A percentile compares a stretch with the other conserved stretches of the same genome.
phyloP scores from a whole-genome alignment of 2,329 filamentous ascomycete species.

The Ophidiomyces ophidiicola region DNA sequence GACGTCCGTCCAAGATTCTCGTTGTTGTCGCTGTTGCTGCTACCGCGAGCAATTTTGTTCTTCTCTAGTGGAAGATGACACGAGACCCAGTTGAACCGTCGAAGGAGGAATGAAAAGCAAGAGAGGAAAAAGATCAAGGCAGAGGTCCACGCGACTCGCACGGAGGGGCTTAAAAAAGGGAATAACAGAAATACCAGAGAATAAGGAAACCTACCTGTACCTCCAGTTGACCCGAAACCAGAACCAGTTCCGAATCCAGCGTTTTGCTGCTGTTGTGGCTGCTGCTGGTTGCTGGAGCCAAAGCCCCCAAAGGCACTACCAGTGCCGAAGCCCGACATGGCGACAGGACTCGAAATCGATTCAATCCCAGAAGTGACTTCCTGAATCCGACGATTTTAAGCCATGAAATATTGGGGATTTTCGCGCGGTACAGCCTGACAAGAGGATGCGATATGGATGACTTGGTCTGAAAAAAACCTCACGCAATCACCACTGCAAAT shows the following conservation, averaged over 20 bases:
- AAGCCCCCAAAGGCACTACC: constrained; percentile 16
- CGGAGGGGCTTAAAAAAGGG: neutral
- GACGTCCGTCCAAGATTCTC: constrained; percentile 3
- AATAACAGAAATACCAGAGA: constrained; percentile 9
- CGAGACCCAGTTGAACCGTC: constrained; percentile 8
- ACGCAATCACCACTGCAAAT: neutral
- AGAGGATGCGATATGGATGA: neutral
- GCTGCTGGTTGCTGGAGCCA: constrained; percentile 13
- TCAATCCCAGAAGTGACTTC: constrained; percentile 1
- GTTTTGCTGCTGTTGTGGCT: constrained; percentile 12
- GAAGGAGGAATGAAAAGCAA: constrained; percentile 7
- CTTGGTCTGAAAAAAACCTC: neutral
- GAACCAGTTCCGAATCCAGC: constrained; percentile 14
- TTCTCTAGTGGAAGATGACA: constrained; percentile 3
- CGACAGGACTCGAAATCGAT: constrained; percentile 5
- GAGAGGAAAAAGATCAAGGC: neutral
- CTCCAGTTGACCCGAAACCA: constrained; percentile 10
- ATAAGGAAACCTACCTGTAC: constrained; percentile 15
- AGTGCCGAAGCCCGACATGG: constrained; percentile 16
- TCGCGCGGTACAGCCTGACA: neutral
- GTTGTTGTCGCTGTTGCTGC: neutral
- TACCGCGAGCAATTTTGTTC: neutral
- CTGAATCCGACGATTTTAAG: constrained; percentile 1
- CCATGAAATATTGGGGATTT: constrained; percentile 6
- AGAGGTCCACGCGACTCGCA: neutral